Percentiles rank a stretch among this genome's conserved stretches.
Evolutionary conservation across 176 grass and related monocot species (phyloP).

Genomic region (Dactylis glomerata): DNA sequence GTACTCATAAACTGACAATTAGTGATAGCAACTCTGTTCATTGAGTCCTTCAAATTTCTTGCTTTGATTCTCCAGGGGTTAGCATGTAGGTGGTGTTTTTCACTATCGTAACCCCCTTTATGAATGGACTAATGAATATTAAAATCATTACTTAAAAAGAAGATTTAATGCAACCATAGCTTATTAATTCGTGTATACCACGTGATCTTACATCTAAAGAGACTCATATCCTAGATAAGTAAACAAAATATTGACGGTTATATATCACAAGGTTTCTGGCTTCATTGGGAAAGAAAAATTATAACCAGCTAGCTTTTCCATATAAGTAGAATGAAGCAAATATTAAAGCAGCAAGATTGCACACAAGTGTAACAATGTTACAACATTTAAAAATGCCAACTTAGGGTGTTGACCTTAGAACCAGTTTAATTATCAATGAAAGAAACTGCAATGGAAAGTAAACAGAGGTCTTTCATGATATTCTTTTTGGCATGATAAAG

Average conservation of each 20-base stretch:
- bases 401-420: not conserved
- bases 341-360: not conserved
- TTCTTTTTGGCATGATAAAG: not conserved
- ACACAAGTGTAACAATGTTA: not conserved
- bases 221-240: not conserved
- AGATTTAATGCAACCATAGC: not conserved
- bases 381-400: not conserved
- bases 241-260: not conserved
- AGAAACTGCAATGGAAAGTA: not conserved
- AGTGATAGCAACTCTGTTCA: not conserved
- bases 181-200: not conserved
- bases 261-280: not conserved
- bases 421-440: not conserved
- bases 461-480: not conserved
- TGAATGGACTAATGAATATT: not conserved
- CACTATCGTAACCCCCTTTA: not conserved
- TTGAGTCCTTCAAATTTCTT: not conserved
- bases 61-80: not conserved
- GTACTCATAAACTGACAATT: not conserved
- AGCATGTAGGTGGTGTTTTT: slow-evolving; percentile 1
- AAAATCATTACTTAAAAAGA: not conserved
- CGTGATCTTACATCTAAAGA: not conserved
- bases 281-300: not conserved
- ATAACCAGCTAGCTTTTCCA: not conserved
- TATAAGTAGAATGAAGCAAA: not conserved